Conservation (phyloP, 1,284 basidiomycete genomes). For the Fomitopsis palustris region DNA sequence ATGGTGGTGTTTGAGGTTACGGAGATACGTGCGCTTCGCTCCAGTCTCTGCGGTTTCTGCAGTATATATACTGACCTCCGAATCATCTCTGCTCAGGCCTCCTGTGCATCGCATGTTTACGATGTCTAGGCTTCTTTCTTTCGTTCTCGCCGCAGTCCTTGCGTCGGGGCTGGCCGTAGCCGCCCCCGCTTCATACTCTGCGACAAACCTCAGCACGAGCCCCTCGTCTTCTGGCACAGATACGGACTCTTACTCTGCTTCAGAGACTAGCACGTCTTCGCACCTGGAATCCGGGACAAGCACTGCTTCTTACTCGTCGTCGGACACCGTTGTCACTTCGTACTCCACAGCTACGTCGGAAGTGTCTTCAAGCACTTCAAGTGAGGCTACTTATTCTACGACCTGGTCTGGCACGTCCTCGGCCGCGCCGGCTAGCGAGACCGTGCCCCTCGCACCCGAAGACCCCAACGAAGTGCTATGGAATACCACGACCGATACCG, state of each 20-base stretch:
- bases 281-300: background rate
- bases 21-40: background rate
- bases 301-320: background rate
- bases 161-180: background rate
- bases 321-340: too few relatives aligned
- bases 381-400: background rate
- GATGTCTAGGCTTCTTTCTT: background rate
- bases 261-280: too few relatives aligned
- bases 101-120: background rate
- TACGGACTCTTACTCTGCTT: too few relatives aligned
- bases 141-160: background rate
- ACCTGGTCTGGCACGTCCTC: background rate
- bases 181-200: background rate
- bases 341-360: too few relatives aligned
- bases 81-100: background rate
- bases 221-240: too few relatives aligned
- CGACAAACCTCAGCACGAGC: too few relatives aligned
- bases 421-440: slow-evolving; percentile 23
- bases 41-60: background rate
- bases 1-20: background rate
- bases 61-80: background rate
- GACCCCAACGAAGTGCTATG: slow-evolving; percentile 47
- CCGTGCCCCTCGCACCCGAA: slow-evolving; percentile 44
- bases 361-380: background rate
- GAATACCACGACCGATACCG: slow-evolving; percentile 9